Evolutionary conservation across 805 yeast species (phyloP).

Genomic region (Ascoidea asiatica): DNA sequence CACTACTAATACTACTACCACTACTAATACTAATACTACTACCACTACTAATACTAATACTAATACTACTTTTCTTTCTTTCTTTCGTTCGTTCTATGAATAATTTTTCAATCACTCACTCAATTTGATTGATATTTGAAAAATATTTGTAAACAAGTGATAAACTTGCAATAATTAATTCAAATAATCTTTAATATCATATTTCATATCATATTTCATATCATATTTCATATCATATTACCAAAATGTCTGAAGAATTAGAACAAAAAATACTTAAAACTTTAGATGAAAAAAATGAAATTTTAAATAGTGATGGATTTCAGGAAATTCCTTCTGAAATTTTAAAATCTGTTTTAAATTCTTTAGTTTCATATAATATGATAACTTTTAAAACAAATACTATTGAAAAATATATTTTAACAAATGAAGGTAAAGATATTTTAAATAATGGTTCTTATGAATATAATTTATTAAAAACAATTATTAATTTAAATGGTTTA

Average conservation of each 20-base stretch:
- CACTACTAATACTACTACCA: no score
- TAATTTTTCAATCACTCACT: no score
- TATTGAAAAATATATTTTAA: slow-evolving; percentile 59
- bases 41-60: no score
- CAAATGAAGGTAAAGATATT: slow-evolving; percentile 74
- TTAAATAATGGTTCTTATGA: slow-evolving; percentile 82
- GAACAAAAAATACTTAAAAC: background rate
- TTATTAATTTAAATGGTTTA: slow-evolving; percentile 65
- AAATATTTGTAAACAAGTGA: no score
- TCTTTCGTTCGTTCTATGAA: no score
- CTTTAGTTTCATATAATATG: slow-evolving; percentile 76
- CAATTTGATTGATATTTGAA: no score
- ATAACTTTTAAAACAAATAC: slow-evolving; percentile 62
- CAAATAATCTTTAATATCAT: no score
- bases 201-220: no score
- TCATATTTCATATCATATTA: no score
- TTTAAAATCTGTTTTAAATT: slow-evolving; percentile 56
- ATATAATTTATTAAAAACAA: slow-evolving; percentile 61
- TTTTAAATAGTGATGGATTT: background rate
- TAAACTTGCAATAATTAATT: no score
- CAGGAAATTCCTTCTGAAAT: background rate
- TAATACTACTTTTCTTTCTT: no score
- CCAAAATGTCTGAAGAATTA: background rate
- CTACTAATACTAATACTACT: no score
- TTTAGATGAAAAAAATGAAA: background rate